Evolutionary conservation across 257 asterid genomes (phyloP).

Genomic region (Coffea canephora): DNA sequence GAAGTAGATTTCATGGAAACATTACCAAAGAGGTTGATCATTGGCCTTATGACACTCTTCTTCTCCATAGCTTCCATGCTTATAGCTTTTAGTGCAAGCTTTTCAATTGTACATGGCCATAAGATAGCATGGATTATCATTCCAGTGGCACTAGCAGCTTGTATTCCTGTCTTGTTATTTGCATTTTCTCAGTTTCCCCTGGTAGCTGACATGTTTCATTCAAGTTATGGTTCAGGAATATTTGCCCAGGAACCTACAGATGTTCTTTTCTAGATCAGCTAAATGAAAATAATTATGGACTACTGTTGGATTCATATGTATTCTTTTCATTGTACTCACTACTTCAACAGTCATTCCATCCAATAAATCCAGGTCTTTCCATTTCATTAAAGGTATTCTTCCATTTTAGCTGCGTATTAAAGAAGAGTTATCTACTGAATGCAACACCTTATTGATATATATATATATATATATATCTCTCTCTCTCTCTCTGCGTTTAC

Average conservation of each 20-base stretch:
- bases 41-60: conserved; percentile 35
- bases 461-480: no score
- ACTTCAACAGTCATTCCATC: neutral
- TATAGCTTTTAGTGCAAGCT: conserved; percentile 33
- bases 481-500: neutral
- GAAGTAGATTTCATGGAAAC: conserved; percentile 35
- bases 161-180: conserved; percentile 23
- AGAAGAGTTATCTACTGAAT: neutral
- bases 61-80: conserved; percentile 34
- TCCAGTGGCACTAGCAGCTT: conserved; percentile 23
- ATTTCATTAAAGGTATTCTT: no score
- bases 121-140: conserved; percentile 15
- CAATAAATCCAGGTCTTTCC: no score
- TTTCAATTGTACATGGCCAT: conserved; percentile 27
- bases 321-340: neutral
- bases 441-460: no score
- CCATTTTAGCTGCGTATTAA: neutral
- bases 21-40: conserved; percentile 30
- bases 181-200: conserved; percentile 29
- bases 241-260: conserved; percentile 4
- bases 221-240: conserved; percentile 27
- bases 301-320: neutral
- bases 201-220: conserved; percentile 24
- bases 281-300: no score
- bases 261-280: neutral